A percentile compares a stretch with the other conserved stretches of the same genome.
These are phyloP conservation scores for Thymus mandschuricus DNA, from an alignment of 257 asterid genomes.

Conservation along the genomic window DNA sequence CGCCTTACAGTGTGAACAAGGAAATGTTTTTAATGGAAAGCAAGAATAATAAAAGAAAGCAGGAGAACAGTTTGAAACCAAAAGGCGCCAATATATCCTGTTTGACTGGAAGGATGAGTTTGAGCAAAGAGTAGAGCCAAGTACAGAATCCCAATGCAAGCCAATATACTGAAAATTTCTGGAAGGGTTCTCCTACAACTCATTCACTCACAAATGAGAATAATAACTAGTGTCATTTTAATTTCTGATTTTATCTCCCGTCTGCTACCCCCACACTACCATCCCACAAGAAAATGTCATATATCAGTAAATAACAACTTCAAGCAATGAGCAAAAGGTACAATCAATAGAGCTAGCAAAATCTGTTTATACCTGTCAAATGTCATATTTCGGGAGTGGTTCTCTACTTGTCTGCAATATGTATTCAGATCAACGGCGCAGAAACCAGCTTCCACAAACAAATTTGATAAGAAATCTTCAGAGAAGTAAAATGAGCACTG, in stretches of 20 bases:
- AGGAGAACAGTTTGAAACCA: not conserved
- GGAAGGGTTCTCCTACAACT: not conserved
- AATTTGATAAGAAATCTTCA: slow-evolving; percentile 54
- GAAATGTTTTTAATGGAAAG: slow-evolving; percentile 5
- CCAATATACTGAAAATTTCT: not conserved
- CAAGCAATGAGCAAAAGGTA: not conserved
- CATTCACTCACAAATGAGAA: slow-evolving; percentile 1
- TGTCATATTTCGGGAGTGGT: slow-evolving; percentile 54
- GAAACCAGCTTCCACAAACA: slow-evolving; percentile 68
- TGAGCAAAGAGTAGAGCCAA: not conserved
- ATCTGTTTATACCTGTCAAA: slow-evolving; percentile 56
- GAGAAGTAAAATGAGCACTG: slow-evolving; percentile 85
- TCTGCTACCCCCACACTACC: not conserved
- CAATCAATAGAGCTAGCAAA: slow-evolving; percentile 23
- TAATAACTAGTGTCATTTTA: not conserved
- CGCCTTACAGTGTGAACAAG: slow-evolving; percentile 51
- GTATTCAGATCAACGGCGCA: slow-evolving; percentile 49
- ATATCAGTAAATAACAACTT: slow-evolving; percentile 16
- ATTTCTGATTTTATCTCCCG: not conserved
- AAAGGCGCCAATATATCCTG: slow-evolving; percentile 8
- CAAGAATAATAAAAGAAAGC: not conserved
- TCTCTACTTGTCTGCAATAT: slow-evolving; percentile 58
- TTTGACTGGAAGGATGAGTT: not conserved
- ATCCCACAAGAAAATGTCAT: slow-evolving; percentile 8
- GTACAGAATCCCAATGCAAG: not conserved